phyloP scores from a whole-genome alignment of 495 filamentous ascomycete species.

The Choiromyces venosus region DNA sequence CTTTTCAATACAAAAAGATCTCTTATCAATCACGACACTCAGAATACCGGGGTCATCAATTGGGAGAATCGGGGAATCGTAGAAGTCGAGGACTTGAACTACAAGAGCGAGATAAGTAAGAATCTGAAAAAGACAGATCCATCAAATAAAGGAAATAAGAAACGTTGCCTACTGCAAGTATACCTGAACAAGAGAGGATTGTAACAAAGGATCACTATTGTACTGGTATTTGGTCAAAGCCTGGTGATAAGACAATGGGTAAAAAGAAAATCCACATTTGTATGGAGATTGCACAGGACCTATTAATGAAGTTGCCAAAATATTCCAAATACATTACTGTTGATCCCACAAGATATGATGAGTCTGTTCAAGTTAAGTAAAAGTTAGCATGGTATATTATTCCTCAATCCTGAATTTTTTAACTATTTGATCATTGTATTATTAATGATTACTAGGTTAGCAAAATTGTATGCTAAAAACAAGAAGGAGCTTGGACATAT shows the following conservation, averaged over 20 bases:
- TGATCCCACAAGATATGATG: background rate
- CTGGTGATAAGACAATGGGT: background rate
- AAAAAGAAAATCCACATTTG: background rate
- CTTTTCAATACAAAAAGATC: too few species aligned
- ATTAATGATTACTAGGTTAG: background rate
- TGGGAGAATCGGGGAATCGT: too few species aligned
- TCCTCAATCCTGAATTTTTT: too few species aligned
- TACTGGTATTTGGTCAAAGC: background rate
- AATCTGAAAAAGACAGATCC: too few species aligned
- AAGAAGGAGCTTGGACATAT: background rate
- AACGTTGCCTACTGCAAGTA: too few species aligned
- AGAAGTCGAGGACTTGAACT: too few species aligned
- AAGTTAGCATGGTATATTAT: background rate
- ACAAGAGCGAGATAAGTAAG: too few species aligned
- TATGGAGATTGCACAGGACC: background rate
- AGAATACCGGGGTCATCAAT: too few species aligned
- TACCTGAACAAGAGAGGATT: too few species aligned
- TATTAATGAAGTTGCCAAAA: background rate
- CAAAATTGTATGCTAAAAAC: background rate
- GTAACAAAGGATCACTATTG: background rate
- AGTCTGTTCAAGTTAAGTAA: background rate
- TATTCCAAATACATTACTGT: background rate
- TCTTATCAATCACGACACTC: too few species aligned
- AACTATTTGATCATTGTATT: background rate
- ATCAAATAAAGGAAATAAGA: too few species aligned